A percentile compares a stretch with the other conserved stretches of the same genome.
These are phyloP conservation scores for Tricholoma sp. DNA, from an alignment of 768 basidiomycete species.

Conservation along the genomic window DNA sequence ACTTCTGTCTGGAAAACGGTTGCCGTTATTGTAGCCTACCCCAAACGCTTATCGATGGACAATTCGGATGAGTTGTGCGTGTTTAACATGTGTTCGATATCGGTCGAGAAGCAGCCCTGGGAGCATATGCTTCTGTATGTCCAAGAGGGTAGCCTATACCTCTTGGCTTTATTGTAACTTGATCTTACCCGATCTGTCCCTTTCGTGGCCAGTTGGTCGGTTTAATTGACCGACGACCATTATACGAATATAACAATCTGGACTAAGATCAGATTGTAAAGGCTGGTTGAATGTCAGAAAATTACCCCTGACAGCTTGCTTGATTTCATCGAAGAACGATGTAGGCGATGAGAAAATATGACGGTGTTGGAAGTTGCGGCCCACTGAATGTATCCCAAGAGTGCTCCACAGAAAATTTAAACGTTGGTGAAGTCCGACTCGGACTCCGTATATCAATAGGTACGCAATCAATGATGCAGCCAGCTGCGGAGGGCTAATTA, in stretches of 20 bases:
- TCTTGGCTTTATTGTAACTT: neutral
- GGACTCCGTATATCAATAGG: neutral
- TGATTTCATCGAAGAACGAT: neutral
- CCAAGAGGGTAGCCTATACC: neutral
- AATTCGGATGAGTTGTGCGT: constrained; percentile 14
- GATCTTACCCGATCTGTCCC: neutral
- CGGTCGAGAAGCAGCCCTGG: neutral
- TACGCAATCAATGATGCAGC: neutral
- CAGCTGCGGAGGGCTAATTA: neutral
- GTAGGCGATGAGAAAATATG: neutral
- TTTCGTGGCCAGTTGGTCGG: neutral
- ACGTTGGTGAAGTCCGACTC: no score
- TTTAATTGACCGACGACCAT: neutral
- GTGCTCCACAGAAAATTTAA: neutral
- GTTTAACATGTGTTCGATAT: constrained; percentile 16
- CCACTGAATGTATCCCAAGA: neutral
- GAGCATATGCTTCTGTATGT: neutral
- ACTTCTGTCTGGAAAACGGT: neutral
- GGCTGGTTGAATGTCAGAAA: neutral
- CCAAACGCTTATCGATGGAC: constrained; percentile 15
- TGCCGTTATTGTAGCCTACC: neutral
- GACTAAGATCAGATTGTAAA: neutral
- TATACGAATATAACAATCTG: neutral
- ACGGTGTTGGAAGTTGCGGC: neutral
- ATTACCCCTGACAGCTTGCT: neutral